Evolutionary conservation across 768 basidiomycete genomes (phyloP).

Genomic region (Russula sp.): DNA sequence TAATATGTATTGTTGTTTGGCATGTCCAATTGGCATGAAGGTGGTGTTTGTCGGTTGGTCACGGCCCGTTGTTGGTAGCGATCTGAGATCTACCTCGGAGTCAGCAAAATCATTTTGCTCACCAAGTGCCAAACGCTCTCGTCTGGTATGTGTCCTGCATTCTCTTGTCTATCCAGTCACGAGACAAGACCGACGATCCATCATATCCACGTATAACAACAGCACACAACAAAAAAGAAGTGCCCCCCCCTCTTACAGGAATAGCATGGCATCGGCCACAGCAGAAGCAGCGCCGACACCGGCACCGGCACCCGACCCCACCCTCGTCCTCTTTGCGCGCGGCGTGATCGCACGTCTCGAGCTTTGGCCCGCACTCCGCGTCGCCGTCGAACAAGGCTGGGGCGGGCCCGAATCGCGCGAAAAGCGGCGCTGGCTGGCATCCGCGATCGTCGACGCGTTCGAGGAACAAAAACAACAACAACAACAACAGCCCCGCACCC

Average conservation of each 20-base stretch:
- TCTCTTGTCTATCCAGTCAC: not conserved
- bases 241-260: not conserved
- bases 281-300: slow-evolving; percentile 1
- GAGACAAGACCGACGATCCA: not conserved
- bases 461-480: slow-evolving; percentile 30
- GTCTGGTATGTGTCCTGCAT: not conserved
- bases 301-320: slow-evolving; percentile 34
- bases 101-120: not conserved
- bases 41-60: too few relatives aligned
- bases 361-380: slow-evolving; percentile 78
- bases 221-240: not conserved
- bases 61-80: too few relatives aligned
- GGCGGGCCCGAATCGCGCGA: slow-evolving; percentile 65
- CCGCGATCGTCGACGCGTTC: slow-evolving; percentile 74
- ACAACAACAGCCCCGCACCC: too few relatives aligned
- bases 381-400: slow-evolving; percentile 84
- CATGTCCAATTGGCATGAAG: not conserved
- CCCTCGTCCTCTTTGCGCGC: slow-evolving; percentile 73
- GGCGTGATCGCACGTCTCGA: slow-evolving; percentile 77
- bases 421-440: slow-evolving; percentile 84
- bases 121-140: too few relatives aligned
- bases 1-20: slow-evolving; percentile 13
- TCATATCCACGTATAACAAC: not conserved
- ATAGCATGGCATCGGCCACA: slow-evolving; percentile 6
- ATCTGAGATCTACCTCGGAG: not conserved